phyloP scores from a whole-genome alignment of 495 filamentous ascomycete species.

The Aspergillus ostianus region DNA sequence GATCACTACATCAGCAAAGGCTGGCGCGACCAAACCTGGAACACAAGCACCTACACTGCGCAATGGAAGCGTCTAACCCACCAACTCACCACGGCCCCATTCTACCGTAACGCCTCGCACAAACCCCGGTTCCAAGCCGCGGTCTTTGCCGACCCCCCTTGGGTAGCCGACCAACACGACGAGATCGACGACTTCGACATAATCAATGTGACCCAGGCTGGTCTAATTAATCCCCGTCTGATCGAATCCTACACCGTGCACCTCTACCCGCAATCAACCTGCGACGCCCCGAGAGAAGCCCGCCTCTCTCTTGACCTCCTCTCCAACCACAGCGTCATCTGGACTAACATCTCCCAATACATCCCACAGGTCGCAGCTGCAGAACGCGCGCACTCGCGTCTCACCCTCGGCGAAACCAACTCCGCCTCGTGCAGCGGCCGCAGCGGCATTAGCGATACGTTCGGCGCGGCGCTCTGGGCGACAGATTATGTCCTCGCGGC shows the following conservation, averaged over 20 bases:
- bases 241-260: constrained; percentile 9
- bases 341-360: constrained; percentile 28
- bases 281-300: constrained; percentile 4
- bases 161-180: constrained; percentile 10
- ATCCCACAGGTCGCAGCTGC: constrained; percentile 25
- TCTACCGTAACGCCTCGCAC: constrained; percentile 5
- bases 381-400: constrained; percentile 21
- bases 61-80: constrained; percentile 10
- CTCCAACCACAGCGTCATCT: constrained; percentile 7
- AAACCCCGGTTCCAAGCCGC: constrained; percentile 11
- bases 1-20: constrained; percentile 14
- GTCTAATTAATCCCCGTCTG: constrained; percentile 6
- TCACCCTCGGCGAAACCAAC: constrained; percentile 41
- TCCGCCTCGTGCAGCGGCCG: constrained; percentile 32
- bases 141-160: constrained; percentile 11
- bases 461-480: constrained; percentile 37
- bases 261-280: constrained; percentile 14
- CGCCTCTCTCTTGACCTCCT: constrained; percentile 7
- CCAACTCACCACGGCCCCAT: constrained; percentile 6
- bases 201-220: constrained; percentile 9
- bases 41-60: constrained; percentile 2
- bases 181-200: constrained; percentile 15
- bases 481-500: constrained; percentile 35
- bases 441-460: constrained; percentile 33
- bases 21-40: constrained; percentile 5